A percentile compares a stretch with the other conserved stretches of the same genome.
Evolutionary conservation across 108 stramenopile genomes (phyloP).

Genomic region (Cyclotella kingstonii): DNA sequence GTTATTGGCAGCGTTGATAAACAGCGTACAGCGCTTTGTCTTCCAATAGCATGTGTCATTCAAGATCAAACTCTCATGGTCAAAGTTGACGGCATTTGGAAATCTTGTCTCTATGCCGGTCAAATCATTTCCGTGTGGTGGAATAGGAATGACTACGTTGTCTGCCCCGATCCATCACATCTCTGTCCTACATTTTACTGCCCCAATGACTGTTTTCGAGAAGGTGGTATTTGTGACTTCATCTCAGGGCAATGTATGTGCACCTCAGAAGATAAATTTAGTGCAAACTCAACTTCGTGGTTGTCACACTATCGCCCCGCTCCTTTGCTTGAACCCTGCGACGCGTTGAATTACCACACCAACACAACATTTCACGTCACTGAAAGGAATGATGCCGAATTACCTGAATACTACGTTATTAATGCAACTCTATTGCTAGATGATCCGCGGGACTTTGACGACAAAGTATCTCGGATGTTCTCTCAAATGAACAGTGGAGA

Average conservation of each 20-base stretch:
- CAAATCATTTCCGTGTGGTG: constrained; percentile 57
- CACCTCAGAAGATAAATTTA: constrained; percentile 14
- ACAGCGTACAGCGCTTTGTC: constrained; percentile 58
- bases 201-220: constrained; percentile 71
- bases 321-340: constrained; percentile 32
- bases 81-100: constrained; percentile 69
- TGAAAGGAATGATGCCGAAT: constrained; percentile 37
- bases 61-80: constrained; percentile 69
- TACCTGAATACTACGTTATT: constrained; percentile 43
- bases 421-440: constrained; percentile 37
- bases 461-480: constrained; percentile 47
- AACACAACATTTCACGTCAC: constrained; percentile 19
- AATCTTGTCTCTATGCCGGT: constrained; percentile 54
- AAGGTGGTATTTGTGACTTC: constrained; percentile 72
- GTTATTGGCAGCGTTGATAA: constrained; percentile 50
- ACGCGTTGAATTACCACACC: not conserved
- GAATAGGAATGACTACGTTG: constrained; percentile 50
- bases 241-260: constrained; percentile 67
- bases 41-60: constrained; percentile 80
- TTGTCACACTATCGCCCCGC: constrained; percentile 22
- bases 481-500: constrained; percentile 43
- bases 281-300: constrained; percentile 13
- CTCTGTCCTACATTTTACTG: constrained; percentile 84
- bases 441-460: constrained; percentile 42
- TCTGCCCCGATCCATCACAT: constrained; percentile 69